Percentiles rank a stretch among this genome's conserved stretches.
Conservation (phyloP, 2,329 filamentous ascomycete genomes). For the Paecilomyces formosus region DNA sequence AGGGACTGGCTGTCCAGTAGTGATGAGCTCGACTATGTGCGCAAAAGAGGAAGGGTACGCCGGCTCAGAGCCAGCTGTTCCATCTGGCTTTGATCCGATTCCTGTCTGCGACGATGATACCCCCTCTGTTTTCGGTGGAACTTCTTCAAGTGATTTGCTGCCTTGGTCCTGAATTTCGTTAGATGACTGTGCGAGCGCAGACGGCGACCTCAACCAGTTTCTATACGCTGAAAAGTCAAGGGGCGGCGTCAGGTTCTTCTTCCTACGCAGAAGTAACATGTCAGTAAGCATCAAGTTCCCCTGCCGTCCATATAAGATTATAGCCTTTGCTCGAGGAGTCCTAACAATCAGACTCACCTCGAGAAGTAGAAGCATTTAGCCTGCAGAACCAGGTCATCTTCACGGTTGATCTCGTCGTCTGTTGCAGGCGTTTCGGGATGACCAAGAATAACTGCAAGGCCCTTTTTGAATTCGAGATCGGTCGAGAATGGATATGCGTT, state of each 20-base stretch:
- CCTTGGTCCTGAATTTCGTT: not conserved
- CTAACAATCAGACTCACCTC: conserved; percentile 21
- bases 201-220: conserved; percentile 44
- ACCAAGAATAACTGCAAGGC: conserved; percentile 40
- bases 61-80: conserved; percentile 44
- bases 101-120: conserved; percentile 5
- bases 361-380: conserved; percentile 44
- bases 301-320: not conserved
- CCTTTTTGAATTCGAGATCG: conserved; percentile 39
- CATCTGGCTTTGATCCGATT: conserved; percentile 4
- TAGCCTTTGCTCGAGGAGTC: not conserved
- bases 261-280: conserved; percentile 16
- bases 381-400: conserved; percentile 36
- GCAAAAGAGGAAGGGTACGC: conserved; percentile 77
- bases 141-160: conserved; percentile 2
- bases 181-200: not conserved
- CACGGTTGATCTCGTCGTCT: conserved; percentile 28
- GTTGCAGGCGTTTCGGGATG: conserved; percentile 32
- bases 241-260: conserved; percentile 27
- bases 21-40: conserved; percentile 78
- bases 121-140: conserved; percentile 3
- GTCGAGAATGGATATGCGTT: conserved; percentile 32
- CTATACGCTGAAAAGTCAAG: conserved; percentile 65
- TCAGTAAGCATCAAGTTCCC: not conserved
- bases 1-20: conserved; percentile 72